Conservation (phyloP, 495 filamentous ascomycete species). For the Penicillium waksmanii region DNA sequence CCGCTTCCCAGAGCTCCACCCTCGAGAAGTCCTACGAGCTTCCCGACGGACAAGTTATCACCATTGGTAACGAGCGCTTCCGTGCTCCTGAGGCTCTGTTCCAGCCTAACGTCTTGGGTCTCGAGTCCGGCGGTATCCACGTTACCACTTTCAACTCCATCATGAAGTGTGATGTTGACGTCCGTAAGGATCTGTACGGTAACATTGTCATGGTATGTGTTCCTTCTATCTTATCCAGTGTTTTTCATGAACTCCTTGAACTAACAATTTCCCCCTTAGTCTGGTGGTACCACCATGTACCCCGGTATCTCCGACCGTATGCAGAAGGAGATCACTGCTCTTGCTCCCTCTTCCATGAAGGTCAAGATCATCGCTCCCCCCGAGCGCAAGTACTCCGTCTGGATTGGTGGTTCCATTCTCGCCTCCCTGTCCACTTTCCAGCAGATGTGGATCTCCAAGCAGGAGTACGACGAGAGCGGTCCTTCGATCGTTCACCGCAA, state of each 20-base stretch:
- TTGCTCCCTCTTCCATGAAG: slow-evolving; percentile 94
- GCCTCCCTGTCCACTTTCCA: slow-evolving; percentile 99
- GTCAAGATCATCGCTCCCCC: slow-evolving; percentile 80
- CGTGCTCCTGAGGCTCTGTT: slow-evolving; percentile 99
- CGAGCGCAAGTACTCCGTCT: slow-evolving; percentile 89
- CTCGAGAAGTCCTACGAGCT: slow-evolving; percentile 99
- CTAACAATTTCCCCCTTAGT: slow-evolving; percentile 53
- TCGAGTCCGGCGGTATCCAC: slow-evolving; percentile 98
- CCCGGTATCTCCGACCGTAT: slow-evolving; percentile 99
- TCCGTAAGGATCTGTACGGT: slow-evolving; percentile 98
- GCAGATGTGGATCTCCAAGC: slow-evolving; percentile 99
- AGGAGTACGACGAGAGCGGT: slow-evolving; percentile 99
- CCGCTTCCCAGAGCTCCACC: slow-evolving; percentile 95
- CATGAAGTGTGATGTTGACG: slow-evolving; percentile 99
- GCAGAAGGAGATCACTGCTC: slow-evolving; percentile 99
- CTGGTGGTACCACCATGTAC: slow-evolving; percentile 99
- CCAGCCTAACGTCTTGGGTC: slow-evolving; percentile 97
- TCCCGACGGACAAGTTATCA: slow-evolving; percentile 99
- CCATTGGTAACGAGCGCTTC: slow-evolving; percentile 99
- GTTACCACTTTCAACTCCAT: slow-evolving; percentile 99
- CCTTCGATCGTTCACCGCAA: slow-evolving; percentile 99
- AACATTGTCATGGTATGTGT: slow-evolving; percentile 98
- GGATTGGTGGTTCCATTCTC: slow-evolving; percentile 99
- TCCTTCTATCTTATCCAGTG: not conserved
- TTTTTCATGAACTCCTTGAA: not conserved